phyloP scores from a whole-genome alignment of 2,329 filamentous ascomycete species.

The Cercospora janseana region DNA sequence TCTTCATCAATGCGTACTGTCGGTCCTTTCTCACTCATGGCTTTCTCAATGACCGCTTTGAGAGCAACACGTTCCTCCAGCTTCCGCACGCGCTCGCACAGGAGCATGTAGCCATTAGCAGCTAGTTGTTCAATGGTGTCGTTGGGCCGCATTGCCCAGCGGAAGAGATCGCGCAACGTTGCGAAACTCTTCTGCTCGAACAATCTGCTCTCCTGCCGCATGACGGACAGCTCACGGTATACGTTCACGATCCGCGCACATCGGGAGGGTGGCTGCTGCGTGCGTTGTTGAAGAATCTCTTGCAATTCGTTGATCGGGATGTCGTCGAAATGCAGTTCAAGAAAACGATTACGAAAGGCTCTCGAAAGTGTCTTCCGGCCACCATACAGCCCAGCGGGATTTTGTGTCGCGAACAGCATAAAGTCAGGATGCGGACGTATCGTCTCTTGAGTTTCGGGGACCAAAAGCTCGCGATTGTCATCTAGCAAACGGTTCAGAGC shows the following conservation, averaged over 20 bases:
- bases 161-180: conserved; percentile 89
- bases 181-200: conserved; percentile 99
- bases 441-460: conserved; percentile 93
- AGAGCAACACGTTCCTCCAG: conserved; percentile 80
- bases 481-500: conserved; percentile 92
- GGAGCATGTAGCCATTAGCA: conserved; percentile 89
- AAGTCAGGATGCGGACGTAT: conserved; percentile 91
- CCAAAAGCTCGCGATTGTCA: conserved; percentile 91
- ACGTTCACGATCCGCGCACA: conserved; percentile 88
- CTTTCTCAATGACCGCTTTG: conserved; percentile 80
- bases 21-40: conserved; percentile 63
- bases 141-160: conserved; percentile 85
- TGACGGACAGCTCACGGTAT: conserved; percentile 84
- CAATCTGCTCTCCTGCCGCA: conserved; percentile 84
- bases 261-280: conserved; percentile 85
- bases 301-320: conserved; percentile 94
- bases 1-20: conserved; percentile 73
- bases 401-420: conserved; percentile 97
- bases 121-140: conserved; percentile 87
- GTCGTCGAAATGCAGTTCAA: conserved; percentile 96
- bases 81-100: conserved; percentile 92
- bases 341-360: conserved; percentile 92
- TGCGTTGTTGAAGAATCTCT: conserved; percentile 83
- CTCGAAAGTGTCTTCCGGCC: conserved; percentile 89
- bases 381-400: conserved; percentile 91